A percentile compares a stretch with the other conserved stretches of the same genome.
phyloP scores from a whole-genome alignment of 1,284 basidiomycete species.

The Ustilago lituana region DNA sequence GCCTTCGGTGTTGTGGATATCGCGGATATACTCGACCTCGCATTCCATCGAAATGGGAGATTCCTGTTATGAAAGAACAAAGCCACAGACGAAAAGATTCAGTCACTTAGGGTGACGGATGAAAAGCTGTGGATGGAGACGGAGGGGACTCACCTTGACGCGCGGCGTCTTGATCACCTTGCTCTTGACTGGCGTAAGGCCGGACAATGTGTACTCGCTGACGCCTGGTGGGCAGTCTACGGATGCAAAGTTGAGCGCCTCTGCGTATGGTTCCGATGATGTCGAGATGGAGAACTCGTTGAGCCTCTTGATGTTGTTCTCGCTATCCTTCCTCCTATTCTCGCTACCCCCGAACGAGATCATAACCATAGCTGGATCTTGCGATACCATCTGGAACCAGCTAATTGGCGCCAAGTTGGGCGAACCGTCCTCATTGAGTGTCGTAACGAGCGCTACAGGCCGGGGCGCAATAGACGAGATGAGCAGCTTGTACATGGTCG shows the following conservation, averaged over 20 bases:
- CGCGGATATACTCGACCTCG: conserved; percentile 45
- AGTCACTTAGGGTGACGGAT: too few species aligned
- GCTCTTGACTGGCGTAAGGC: conserved; percentile 56
- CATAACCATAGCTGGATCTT: conserved; percentile 59
- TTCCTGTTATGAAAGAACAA: conserved; percentile 42
- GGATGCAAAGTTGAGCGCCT: conserved; percentile 59
- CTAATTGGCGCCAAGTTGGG: conserved; percentile 55
- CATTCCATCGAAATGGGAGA: conserved; percentile 59
- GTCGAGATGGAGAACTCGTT: conserved; percentile 50
- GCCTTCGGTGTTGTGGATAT: conserved; percentile 47
- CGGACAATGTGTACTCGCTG: conserved; percentile 52
- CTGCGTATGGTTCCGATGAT: conserved; percentile 53
- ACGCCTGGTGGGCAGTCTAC: conserved; percentile 50
- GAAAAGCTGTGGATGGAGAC: not conserved
- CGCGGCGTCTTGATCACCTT: conserved; percentile 49
- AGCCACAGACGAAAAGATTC: too few species aligned
- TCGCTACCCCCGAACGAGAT: conserved; percentile 52
- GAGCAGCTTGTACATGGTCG: conserved; percentile 57
- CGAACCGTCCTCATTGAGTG: conserved; percentile 43
- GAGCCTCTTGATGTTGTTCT: conserved; percentile 49
- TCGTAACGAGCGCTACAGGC: conserved; percentile 56
- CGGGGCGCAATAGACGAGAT: conserved; percentile 54
- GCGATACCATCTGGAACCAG: conserved; percentile 61
- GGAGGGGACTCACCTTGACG: conserved; percentile 28
- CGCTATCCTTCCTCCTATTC: conserved; percentile 51